Percentiles rank a stretch among this genome's conserved stretches.
Evolutionary conservation across 805 yeast species (phyloP).

Genomic region (Wickerhamiella sorbophila): DNA sequence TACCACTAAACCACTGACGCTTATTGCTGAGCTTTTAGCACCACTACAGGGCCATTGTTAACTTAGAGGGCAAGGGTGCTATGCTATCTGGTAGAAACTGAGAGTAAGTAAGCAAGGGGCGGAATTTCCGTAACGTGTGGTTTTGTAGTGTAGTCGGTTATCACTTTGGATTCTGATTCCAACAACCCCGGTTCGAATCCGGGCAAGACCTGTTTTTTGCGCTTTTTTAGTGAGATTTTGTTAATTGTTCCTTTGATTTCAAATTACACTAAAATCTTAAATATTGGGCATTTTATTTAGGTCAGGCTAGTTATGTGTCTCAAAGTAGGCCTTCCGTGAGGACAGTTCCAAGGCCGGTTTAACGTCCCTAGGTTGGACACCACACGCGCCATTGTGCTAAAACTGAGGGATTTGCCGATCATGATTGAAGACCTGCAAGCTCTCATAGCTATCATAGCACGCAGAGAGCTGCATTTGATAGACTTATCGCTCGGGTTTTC

Average conservation of each 20-base stretch:
- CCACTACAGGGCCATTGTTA: no score
- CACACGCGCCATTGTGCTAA: constrained; percentile 47
- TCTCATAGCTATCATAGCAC: constrained; percentile 81
- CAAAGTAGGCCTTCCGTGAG: constrained; percentile 97
- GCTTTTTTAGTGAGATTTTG: no score
- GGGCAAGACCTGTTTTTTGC: constrained; percentile 11
- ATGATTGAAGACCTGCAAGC: constrained; percentile 90
- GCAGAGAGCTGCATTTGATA: constrained; percentile 59
- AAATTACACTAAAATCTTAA: no score
- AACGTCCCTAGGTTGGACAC: constrained; percentile 53
- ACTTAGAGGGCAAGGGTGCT: no score
- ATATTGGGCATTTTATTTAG: no score
- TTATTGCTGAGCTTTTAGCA: no score
- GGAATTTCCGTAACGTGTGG: no score
- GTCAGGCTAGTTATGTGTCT: constrained; percentile 58
- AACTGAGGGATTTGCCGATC: constrained; percentile 66
- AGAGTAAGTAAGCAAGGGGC: no score
- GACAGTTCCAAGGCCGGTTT: constrained; percentile 88
- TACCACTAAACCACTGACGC: no score
- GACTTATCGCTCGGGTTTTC: constrained; percentile 35
- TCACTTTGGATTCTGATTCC: constrained; percentile 22
- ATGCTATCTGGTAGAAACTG: no score
- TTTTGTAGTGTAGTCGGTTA: constrained; percentile 26
- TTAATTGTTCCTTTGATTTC: no score
- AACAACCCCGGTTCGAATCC: constrained; percentile 10